phyloP scores from a whole-genome alignment of 2,329 filamentous ascomycete species.

The Stachybotrys echinatus region DNA sequence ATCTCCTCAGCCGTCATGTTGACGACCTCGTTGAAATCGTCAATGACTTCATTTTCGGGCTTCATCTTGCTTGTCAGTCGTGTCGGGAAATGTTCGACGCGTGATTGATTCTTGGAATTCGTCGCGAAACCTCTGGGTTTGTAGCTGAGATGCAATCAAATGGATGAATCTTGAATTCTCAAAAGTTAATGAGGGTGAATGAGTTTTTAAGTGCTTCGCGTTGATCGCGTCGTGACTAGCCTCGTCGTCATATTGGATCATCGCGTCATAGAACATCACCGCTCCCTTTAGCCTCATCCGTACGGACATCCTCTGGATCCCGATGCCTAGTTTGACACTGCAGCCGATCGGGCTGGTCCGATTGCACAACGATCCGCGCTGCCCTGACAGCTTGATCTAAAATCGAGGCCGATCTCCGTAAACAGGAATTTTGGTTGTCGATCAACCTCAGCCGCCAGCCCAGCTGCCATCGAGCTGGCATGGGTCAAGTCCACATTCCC shows the following conservation, averaged over 20 bases:
- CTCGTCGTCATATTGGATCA: background rate
- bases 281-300: no score
- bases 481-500: background rate
- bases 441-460: background rate
- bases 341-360: background rate
- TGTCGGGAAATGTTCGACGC: no score
- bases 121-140: no score
- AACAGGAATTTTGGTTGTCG: background rate
- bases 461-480: no score
- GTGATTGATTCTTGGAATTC: no score
- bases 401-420: background rate
- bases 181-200: no score
- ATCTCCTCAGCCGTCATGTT: constrained; percentile 61
- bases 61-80: constrained; percentile 11
- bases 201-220: background rate
- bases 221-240: background rate
- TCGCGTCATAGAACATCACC: background rate
- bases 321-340: no score
- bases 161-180: no score
- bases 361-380: background rate
- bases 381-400: background rate
- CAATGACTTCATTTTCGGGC: constrained; percentile 24
- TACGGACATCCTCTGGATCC: no score
- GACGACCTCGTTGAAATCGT: constrained; percentile 61
- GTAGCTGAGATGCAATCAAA: no score